Base-by-base conservation (phyloP, 116 monocot species). In the Trichopus zeylanicus region DNA sequence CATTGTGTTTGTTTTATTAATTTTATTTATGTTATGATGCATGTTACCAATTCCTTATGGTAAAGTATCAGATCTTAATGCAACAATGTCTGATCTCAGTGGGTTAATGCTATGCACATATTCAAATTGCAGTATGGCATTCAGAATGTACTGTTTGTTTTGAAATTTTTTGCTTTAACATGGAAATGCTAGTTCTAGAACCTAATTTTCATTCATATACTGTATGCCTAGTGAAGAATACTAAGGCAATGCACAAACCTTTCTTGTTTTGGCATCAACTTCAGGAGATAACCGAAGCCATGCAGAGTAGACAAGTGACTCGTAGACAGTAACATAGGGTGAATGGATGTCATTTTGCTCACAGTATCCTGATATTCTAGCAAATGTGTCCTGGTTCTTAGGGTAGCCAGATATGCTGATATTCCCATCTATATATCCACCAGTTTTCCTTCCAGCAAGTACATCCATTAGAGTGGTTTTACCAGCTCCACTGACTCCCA, bases 401-500 rank as follows among this genome's bases (percentile, higher is more conserved):
- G 82, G 82, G 31, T 70, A 77, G 2, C 82, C 82, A 35, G 77
- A 77, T 20, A 82, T 63, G 4, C 2, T 12, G 11, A 77, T 77
- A 22, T 62, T 26, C 12, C 82, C 82, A 15, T 82, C 77, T 7
- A 82, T 77, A 31, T 76, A 73, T 54, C 76, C 76, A 0, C 81
- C 76, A 0, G 76, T 81, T 39, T 81, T 81, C 31, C 82, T 73
- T 28, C 82, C 82, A 4, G 82, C 72, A 65, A 82, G 59, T 11
- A 82, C 82, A 60, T 82, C 81, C 81, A 81, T 76, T 16, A 81
- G 64, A 6, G 81, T 81, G 9, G 81, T 81, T 48, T 81, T 81
- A 1, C 81, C 81, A 15, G 81, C 81, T 12, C 81, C 81, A 47
- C 81, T 75, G 29, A 75, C 75, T 22, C 82, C 82, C 82, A 82